These are phyloP conservation scores for Colletotrichum viniferum DNA, from an alignment of 2,329 filamentous ascomycete genomes.

Conservation along the genomic window DNA sequence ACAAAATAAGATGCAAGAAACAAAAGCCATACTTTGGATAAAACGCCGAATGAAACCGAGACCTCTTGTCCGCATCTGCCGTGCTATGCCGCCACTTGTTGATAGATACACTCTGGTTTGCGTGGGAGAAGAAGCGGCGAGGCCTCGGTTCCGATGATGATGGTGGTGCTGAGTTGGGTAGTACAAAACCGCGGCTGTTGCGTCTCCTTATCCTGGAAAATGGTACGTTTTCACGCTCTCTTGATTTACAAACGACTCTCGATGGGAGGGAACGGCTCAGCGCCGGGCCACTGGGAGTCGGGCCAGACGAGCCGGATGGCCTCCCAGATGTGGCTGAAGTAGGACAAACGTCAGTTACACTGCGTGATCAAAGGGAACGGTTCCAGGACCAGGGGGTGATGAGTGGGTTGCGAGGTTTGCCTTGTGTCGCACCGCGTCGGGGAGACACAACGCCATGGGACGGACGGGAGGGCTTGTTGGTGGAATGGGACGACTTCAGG, in stretches of 20 bases:
- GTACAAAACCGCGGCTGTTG: neutral
- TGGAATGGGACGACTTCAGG: constrained; percentile 15
- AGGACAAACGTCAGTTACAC: constrained; percentile 23
- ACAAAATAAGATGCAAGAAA: neutral
- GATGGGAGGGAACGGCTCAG: constrained; percentile 69
- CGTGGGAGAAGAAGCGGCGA: neutral
- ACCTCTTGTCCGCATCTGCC: neutral
- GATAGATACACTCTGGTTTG: neutral
- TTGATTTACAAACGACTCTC: constrained; percentile 77
- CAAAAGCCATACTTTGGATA: neutral
- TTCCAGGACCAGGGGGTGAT: constrained; percentile 4
- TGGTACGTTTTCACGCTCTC: neutral
- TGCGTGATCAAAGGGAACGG: constrained; percentile 2
- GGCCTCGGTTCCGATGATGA: neutral
- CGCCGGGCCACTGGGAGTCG: constrained; percentile 81
- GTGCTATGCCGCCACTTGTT: neutral
- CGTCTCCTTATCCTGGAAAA: neutral
- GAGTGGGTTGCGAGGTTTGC: constrained; percentile 16
- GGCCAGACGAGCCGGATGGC: constrained; percentile 92
- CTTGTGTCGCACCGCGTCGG: constrained; percentile 15
- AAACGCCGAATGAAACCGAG: neutral
- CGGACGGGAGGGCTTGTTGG: neutral
- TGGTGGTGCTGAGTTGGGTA: neutral
- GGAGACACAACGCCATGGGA: constrained; percentile 20
- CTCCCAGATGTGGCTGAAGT: constrained; percentile 85